These are phyloP conservation scores for Paracorniculantispora psalliotae DNA, from an alignment of 2,329 filamentous ascomycete species.

Conservation along the genomic window DNA sequence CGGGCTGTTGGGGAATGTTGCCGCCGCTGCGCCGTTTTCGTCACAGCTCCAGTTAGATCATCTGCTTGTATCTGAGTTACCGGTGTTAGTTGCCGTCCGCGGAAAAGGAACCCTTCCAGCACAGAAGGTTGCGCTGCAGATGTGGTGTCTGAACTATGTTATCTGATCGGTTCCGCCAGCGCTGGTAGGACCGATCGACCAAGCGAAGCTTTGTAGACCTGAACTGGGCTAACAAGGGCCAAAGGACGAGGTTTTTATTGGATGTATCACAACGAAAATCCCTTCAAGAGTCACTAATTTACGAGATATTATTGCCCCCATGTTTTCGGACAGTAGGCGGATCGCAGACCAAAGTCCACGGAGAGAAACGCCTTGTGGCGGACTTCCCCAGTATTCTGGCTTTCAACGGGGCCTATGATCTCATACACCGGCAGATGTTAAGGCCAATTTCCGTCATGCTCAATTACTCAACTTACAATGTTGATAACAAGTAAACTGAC, in stretches of 20 bases:
- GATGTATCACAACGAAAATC: no score
- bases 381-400: not conserved
- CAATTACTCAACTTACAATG: not conserved
- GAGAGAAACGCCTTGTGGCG: not conserved
- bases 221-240: no score
- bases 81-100: not conserved
- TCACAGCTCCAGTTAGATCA: not conserved
- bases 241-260: no score
- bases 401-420: not conserved
- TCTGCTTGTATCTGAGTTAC: not conserved
- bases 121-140: no score
- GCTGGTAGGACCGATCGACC: no score
- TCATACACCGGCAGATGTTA: not conserved
- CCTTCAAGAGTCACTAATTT: no score
- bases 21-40: not conserved
- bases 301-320: not conserved
- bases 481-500: not conserved
- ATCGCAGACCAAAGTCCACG: not conserved
- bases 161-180: no score
- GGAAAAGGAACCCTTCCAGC: not conserved
- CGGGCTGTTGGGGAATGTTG: not conserved
- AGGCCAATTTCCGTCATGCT: not conserved
- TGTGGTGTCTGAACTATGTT: no score
- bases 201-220: no score
- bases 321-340: not conserved